Conservation (phyloP, 257 asterid genomes). For the Gardenia jasminoides region DNA sequence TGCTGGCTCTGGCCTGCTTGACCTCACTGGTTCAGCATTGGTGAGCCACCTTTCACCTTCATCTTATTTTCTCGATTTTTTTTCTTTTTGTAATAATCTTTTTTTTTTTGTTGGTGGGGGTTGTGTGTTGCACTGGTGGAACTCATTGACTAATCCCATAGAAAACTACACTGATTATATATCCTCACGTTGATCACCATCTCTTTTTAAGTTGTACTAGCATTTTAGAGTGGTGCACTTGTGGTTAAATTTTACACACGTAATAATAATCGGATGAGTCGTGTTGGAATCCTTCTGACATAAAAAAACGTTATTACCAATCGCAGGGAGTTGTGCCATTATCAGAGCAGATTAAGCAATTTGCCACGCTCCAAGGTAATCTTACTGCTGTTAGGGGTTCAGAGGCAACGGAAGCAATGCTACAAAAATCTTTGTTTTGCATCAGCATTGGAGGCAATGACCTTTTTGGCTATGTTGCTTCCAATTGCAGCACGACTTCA, state of each 20-base stretch:
- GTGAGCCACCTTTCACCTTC: slow-evolving; percentile 25
- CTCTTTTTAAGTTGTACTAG: not conserved
- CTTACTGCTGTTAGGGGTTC: slow-evolving; percentile 38
- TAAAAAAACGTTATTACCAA: not conserved
- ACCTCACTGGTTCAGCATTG: slow-evolving; percentile 44
- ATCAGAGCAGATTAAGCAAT: slow-evolving; percentile 59
- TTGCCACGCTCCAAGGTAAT: slow-evolving; percentile 33
- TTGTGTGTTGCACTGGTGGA: no score
- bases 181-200: no score
- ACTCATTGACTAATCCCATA: no score
- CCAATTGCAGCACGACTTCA: slow-evolving; percentile 26
- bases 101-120: no score
- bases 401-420: slow-evolving; percentile 32
- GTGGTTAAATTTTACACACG: no score
- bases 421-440: slow-evolving; percentile 51
- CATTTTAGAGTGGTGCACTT: not conserved
- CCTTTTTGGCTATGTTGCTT: slow-evolving; percentile 52
- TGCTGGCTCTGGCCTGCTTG: slow-evolving; percentile 74
- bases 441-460: slow-evolving; percentile 76
- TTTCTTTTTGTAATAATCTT: no score
- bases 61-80: not conserved
- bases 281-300: not conserved
- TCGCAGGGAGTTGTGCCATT: slow-evolving; percentile 54
- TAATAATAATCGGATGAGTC: not conserved
- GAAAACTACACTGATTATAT: no score